phyloP scores from a whole-genome alignment of 495 filamentous ascomycete genomes.

The Mytilinidion resinicola region DNA sequence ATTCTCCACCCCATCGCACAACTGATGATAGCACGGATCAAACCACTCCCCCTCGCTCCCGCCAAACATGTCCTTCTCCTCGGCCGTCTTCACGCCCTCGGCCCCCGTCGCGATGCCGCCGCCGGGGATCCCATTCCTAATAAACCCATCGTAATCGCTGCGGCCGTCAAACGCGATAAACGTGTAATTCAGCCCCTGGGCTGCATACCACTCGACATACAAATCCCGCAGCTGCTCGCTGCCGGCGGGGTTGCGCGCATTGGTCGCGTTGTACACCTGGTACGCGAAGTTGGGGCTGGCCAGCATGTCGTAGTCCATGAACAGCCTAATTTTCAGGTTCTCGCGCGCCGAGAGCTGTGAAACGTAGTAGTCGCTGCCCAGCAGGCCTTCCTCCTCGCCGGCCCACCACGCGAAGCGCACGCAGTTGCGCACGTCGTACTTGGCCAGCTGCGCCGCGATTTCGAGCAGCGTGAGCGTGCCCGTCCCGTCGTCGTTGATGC shows the following conservation, averaged over 20 bases:
- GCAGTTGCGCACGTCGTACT: conserved; percentile 55
- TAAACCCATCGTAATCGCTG: conserved; percentile 65
- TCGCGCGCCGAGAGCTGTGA: conserved; percentile 43
- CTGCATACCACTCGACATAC: conserved; percentile 55
- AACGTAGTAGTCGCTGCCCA: conserved; percentile 61
- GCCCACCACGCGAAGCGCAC: conserved; percentile 68
- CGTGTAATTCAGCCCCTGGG: conserved; percentile 41
- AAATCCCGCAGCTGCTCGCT: conserved; percentile 56
- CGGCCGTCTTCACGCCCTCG: conserved; percentile 58
- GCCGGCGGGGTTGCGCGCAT: conserved; percentile 54
- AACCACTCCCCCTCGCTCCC: conserved; percentile 54
- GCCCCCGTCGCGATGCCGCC: conserved; percentile 69
- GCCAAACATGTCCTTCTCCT: conserved; percentile 53
- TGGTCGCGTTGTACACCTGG: conserved; percentile 63
- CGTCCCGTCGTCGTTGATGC: conserved; percentile 66
- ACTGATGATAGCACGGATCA: conserved; percentile 59
- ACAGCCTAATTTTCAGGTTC: conserved; percentile 54
- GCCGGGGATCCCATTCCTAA: conserved; percentile 54
- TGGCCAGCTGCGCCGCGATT: conserved; percentile 54
- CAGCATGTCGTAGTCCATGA: conserved; percentile 78
- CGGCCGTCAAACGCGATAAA: conserved; percentile 58
- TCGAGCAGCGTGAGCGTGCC: conserved; percentile 59
- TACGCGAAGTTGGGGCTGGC: conserved; percentile 66
- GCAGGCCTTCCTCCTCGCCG: conserved; percentile 59
- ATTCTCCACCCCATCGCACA: conserved; percentile 55